Percentiles rank a stretch among this genome's conserved stretches.
phyloP scores from a whole-genome alignment of 257 asterid species.

The Solanum dulcamara region DNA sequence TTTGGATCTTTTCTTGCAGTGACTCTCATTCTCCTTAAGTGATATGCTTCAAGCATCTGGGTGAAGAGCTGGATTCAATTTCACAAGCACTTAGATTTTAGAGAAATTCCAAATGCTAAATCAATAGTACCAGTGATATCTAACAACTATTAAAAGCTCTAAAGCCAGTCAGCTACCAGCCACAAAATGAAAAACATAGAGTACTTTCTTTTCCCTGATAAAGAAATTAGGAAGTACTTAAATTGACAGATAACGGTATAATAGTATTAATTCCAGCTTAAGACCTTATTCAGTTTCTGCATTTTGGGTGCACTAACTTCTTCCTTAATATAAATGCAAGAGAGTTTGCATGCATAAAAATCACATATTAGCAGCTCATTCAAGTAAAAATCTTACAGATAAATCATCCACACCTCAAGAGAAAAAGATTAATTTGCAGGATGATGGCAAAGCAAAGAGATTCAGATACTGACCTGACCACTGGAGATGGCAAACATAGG shows the following conservation, averaged over 20 bases:
- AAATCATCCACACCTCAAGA: background rate
- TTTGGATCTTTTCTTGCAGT: background rate
- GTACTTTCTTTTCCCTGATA: background rate
- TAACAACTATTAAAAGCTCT: background rate
- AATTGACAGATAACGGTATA: background rate
- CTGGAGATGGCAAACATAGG: conserved; percentile 36
- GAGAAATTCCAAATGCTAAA: background rate
- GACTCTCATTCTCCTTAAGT: background rate
- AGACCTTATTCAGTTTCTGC: background rate
- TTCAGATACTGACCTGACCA: conserved; percentile 33
- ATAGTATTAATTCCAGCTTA: background rate
- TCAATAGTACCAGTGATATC: background rate
- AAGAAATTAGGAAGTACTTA: background rate
- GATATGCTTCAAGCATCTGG: background rate
- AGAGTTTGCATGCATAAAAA: background rate
- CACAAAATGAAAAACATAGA: background rate
- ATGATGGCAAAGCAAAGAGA: background rate
- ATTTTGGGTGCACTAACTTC: background rate
- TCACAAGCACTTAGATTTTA: background rate
- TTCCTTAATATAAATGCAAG: background rate
- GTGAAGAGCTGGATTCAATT: background rate
- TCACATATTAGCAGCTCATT: background rate
- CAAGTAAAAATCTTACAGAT: background rate
- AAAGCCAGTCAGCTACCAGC: background rate
- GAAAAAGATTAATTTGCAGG: background rate